These are phyloP conservation scores for Mortierella sp. DNA, from an alignment of 371 early-diverging fungal genomes.

Conservation along the genomic window DNA sequence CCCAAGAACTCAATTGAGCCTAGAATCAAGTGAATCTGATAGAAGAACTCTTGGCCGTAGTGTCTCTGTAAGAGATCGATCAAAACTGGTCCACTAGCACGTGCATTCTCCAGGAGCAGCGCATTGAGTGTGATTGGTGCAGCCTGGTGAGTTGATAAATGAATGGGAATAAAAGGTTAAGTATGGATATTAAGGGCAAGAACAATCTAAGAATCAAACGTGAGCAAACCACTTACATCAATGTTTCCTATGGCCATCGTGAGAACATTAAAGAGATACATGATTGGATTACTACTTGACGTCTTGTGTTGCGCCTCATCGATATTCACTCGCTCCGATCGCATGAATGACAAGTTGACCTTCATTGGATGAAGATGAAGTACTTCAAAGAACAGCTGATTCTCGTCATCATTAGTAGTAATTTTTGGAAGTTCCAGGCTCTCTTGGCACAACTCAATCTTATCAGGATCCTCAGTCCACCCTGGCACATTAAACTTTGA, in stretches of 20 bases:
- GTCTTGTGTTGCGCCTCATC: slow-evolving; percentile 65
- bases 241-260: slow-evolving; percentile 98
- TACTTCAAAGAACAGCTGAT: slow-evolving; percentile 93
- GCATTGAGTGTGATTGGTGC: slow-evolving; percentile 95
- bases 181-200: no score
- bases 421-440: slow-evolving; percentile 81
- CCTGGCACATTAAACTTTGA: slow-evolving; percentile 78
- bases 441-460: slow-evolving; percentile 63
- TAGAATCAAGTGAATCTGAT: slow-evolving; percentile 93
- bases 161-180: neutral
- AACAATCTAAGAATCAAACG: neutral
- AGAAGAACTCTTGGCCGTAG: slow-evolving; percentile 91
- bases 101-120: slow-evolving; percentile 90
- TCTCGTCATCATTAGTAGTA: slow-evolving; percentile 70
- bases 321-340: slow-evolving; percentile 80
- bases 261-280: slow-evolving; percentile 85
- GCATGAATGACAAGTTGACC: slow-evolving; percentile 91
- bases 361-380: slow-evolving; percentile 96
- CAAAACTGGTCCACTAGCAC: slow-evolving; percentile 82
- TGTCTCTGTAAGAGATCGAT: slow-evolving; percentile 85
- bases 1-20: slow-evolving; percentile 98
- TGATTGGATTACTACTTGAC: slow-evolving; percentile 60
- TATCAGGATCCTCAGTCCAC: slow-evolving; percentile 58
- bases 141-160: slow-evolving; percentile 62
- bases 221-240: slow-evolving; percentile 66